Conservation (phyloP, 2,329 filamentous ascomycete genomes). For the Geosmithia morbida region DNA sequence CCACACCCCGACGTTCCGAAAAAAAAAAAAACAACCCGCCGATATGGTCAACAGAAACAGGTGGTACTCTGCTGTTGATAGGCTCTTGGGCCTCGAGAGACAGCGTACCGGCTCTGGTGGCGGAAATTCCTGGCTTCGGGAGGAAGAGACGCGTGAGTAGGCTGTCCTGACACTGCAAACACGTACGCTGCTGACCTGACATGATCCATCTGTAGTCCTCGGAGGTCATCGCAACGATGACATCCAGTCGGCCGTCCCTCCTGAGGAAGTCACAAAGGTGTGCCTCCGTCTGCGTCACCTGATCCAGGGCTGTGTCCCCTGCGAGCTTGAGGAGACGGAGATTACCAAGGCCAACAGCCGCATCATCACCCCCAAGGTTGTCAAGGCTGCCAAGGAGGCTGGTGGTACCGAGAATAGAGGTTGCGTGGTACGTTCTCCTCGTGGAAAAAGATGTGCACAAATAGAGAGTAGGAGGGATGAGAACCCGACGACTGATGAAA, state of each 20-base stretch:
- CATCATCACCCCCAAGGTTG: constrained; percentile 67
- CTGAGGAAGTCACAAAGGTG: constrained; percentile 74
- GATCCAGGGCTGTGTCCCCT: constrained; percentile 78
- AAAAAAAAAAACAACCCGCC: too few species aligned
- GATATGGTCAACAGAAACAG: background rate
- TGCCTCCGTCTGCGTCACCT: constrained; percentile 83
- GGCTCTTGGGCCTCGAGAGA: constrained; percentile 12
- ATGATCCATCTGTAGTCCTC: constrained; percentile 35
- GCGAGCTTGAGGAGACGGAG: constrained; percentile 65
- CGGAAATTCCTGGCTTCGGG: constrained; percentile 21
- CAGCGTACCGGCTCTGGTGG: constrained; percentile 5
- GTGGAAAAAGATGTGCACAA: constrained; percentile 13
- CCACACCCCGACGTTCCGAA: background rate
- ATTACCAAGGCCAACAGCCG: constrained; percentile 72
- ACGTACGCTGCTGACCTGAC: background rate
- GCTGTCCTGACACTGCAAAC: background rate
- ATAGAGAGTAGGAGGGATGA: background rate
- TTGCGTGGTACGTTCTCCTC: constrained; percentile 42
- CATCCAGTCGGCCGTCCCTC: constrained; percentile 52
- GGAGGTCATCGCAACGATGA: constrained; percentile 44
- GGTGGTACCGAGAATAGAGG: constrained; percentile 59
- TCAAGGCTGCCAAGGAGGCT: constrained; percentile 69
- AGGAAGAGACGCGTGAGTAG: constrained; percentile 29
- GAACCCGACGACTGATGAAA: too few species aligned
- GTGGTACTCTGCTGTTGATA: constrained; percentile 7